A percentile compares a stretch with the other conserved stretches of the same genome.
Evolutionary conservation across 1,284 basidiomycete species (phyloP).

Genomic region (Ustilago trichophora): DNA sequence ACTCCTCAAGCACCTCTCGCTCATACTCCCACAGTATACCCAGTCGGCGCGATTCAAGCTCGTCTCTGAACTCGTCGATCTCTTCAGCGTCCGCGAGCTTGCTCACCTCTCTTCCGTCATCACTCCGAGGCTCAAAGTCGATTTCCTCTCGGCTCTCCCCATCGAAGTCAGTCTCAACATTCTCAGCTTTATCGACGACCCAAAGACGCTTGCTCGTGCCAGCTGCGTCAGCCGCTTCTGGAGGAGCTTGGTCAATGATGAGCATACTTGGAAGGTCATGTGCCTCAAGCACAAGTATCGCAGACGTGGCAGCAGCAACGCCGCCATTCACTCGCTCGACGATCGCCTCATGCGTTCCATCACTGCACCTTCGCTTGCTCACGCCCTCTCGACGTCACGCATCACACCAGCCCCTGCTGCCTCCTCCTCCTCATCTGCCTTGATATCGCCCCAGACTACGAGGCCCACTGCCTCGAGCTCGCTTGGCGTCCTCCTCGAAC

Average conservation of each 20-base stretch:
- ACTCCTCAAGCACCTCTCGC: constrained; percentile 46
- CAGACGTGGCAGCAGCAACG: constrained; percentile 33
- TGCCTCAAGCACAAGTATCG: constrained; percentile 69
- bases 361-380: constrained; percentile 4
- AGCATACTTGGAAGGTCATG: constrained; percentile 84
- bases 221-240: constrained; percentile 80
- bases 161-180: constrained; percentile 84
- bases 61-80: constrained; percentile 54
- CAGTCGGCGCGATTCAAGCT: constrained; percentile 48
- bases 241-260: constrained; percentile 81
- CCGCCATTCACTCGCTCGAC: constrained; percentile 26
- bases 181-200: constrained; percentile 83
- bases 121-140: constrained; percentile 82
- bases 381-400: too few species aligned
- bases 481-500: constrained; percentile 25
- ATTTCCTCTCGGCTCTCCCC: constrained; percentile 84
- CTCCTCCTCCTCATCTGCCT: not conserved
- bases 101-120: constrained; percentile 79
- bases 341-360: constrained; percentile 37
- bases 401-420: too few species aligned
- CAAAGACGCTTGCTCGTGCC: constrained; percentile 77
- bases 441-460: not conserved
- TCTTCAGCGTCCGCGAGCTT: constrained; percentile 75
- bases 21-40: constrained; percentile 42
- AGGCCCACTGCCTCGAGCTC: constrained; percentile 4